Conservation (phyloP, 83 land plant species). For the Picea mariana region DNA sequence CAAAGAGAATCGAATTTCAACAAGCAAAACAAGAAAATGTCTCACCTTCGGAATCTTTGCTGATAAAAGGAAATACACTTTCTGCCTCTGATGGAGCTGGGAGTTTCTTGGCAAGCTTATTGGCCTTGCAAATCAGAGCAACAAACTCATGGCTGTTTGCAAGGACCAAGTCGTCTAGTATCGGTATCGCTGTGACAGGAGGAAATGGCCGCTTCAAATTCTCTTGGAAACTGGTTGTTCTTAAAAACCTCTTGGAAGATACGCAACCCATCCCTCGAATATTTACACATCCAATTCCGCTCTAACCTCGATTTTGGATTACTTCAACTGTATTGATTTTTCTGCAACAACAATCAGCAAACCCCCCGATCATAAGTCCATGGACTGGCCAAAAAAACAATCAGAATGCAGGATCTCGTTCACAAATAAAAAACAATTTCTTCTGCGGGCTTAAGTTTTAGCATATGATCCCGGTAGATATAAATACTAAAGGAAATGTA, state of each 20-base stretch:
- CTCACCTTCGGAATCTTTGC: slow-evolving; percentile 9
- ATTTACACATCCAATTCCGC: neutral
- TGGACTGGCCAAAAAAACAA: too few species aligned
- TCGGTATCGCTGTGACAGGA: neutral
- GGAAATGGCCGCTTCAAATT: neutral
- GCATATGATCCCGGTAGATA: too few species aligned
- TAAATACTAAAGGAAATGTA: too few species aligned
- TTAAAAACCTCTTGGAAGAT: neutral
- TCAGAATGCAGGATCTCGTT: too few species aligned
- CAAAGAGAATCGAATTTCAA: neutral
- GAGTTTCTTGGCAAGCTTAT: neutral
- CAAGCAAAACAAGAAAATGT: neutral
- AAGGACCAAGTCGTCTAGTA: slow-evolving; percentile 5
- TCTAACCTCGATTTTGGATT: neutral
- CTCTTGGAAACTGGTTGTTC: neutral
- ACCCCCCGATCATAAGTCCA: too few species aligned
- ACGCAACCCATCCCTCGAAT: neutral
- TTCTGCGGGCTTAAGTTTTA: too few species aligned
- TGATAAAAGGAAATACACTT: neutral
- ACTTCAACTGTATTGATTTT: neutral
- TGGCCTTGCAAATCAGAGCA: neutral
- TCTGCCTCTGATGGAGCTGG: neutral
- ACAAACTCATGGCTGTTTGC: slow-evolving; percentile 4
- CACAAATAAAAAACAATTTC: too few species aligned
- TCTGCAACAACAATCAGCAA: neutral